A percentile compares a stretch with the other conserved stretches of the same genome.
These are phyloP conservation scores for Phaeotremella fagi DNA, from an alignment of 768 basidiomycete genomes.

Conservation along the genomic window DNA sequence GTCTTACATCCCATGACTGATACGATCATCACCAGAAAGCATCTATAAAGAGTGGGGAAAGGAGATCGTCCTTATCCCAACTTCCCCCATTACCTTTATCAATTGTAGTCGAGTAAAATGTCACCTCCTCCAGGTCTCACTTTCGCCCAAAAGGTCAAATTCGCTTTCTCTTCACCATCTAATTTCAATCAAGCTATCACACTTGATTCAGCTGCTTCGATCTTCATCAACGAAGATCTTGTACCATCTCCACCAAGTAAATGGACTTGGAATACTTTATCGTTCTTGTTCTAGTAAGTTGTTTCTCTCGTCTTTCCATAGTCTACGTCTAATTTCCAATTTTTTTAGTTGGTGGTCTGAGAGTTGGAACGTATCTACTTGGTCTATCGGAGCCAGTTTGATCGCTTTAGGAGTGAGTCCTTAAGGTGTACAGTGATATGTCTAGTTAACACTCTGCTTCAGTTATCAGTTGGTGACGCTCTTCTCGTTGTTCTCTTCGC, in stretches of 20 bases:
- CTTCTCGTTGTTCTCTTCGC: constrained; percentile 14
- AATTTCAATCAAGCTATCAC: constrained; percentile 15
- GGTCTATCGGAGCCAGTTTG: constrained; percentile 10
- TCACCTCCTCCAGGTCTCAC: constrained; percentile 14
- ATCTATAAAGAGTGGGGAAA: too few relatives aligned
- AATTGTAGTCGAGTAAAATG: not conserved
- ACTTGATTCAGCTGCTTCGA: constrained; percentile 12
- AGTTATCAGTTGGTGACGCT: constrained; percentile 15
- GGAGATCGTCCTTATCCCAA: too few relatives aligned
- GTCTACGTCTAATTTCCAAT: too few relatives aligned
- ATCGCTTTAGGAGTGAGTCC: constrained; percentile 16
- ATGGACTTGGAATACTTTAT: constrained; percentile 10
- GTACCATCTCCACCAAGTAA: constrained; percentile 12
- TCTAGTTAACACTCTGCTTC: not conserved
- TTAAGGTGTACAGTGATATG: not conserved
- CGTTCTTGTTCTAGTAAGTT: constrained; percentile 12
- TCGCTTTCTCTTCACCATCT: constrained; percentile 12
- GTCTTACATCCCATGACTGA: too few relatives aligned
- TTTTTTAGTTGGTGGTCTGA: constrained; percentile 19
- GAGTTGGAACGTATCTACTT: constrained; percentile 8
- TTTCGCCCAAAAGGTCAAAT: constrained; percentile 12
- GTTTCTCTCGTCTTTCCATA: too few relatives aligned
- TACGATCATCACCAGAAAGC: too few relatives aligned
- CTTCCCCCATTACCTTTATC: too few relatives aligned
- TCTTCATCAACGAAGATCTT: constrained; percentile 16